Conservation (phyloP, 768 basidiomycete species). For the Cystofilobasidium capitatum region DNA sequence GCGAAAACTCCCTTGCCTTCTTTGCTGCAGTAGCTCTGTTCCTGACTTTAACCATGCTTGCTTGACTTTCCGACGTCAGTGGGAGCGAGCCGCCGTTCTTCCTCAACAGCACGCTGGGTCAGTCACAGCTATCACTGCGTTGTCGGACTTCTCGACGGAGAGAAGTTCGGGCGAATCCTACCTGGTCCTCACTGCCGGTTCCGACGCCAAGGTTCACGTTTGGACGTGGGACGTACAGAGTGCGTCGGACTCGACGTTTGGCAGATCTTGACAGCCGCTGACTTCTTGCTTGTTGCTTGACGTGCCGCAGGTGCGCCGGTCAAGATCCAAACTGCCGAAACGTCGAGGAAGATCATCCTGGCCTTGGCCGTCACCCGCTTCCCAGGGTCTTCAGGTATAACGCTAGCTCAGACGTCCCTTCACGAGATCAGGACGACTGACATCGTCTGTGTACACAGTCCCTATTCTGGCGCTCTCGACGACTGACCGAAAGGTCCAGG, state of each 20-base stretch:
- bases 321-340: conserved; percentile 50
- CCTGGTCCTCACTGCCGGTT: conserved; percentile 62
- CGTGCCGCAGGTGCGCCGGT: conserved; percentile 32
- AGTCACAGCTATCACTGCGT: conserved; percentile 52
- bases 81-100: conserved; percentile 45
- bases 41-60: background rate
- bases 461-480: conserved; percentile 65
- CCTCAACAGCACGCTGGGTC: conserved; percentile 52
- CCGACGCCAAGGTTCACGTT: conserved; percentile 67
- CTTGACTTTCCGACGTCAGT: conserved; percentile 45
- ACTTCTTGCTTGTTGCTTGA: conserved; percentile 19
- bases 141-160: conserved; percentile 44
- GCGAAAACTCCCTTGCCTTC: too few relatives aligned
- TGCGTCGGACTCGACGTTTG: background rate
- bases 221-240: conserved; percentile 44
- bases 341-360: conserved; percentile 65
- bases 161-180: background rate
- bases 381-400: conserved; percentile 59
- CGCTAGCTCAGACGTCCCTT: conserved; percentile 12
- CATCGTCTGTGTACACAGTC: conserved; percentile 38
- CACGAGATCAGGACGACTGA: background rate
- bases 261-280: too few relatives aligned
- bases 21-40: too few relatives aligned
- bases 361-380: conserved; percentile 56
- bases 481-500: conserved; percentile 69